Evolutionary conservation across 2,329 filamentous ascomycete species (phyloP), one percentile per base, ranked within the genome.

Genomic region (Pseudonectria foliicola): DNA sequence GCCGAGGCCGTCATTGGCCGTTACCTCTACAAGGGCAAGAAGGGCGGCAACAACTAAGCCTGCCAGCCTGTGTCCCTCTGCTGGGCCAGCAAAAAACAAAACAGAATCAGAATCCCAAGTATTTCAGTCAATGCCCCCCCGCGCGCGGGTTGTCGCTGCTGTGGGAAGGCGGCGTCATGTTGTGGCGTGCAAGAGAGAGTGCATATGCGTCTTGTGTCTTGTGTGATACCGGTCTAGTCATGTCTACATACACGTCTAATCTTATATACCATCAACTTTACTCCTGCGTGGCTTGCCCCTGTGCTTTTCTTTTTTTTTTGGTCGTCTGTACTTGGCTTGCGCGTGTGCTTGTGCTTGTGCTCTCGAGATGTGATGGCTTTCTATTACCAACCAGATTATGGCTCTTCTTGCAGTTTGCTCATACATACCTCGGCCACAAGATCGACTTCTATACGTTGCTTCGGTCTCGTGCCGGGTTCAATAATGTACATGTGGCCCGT

Each of bases 1-100:
- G 61, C 66, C 2, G 70, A 78, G 59, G 61, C 66, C 12, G 53
- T 71, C 16, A 46, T 77, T 29, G 68, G 68, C 34, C 56, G 62
- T 57, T 76, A 60, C 42, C 60, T 66, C 30, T 57, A 59, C 50
- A 60, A 56, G 49, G 53, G 55, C 31, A 63, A 62, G 58, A 58
- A 59, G 46, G 52, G 55, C 27, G 46, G 39, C 26, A 50, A 38
- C 27, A 52, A 34, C 15, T 48, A 42, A 37, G 31, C 24, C 16
- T n/a, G n/a, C n/a, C n/a, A n/a, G n/a, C n/a, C n/a, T n/a, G n/a
- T n/a, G n/a, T n/a, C n/a, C n/a, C n/a, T n/a, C n/a, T n/a, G n/a
- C n/a, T n/a, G n/a, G n/a, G n/a, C n/a, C n/a, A 23, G 28, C 10
- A 23, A 38, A 34, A 6, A 30, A 1, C 6, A 25, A 16, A 15